A percentile compares a stretch with the other conserved stretches of the same genome.
phyloP scores from a whole-genome alignment of 768 basidiomycete genomes.

The Sarcodon aspratus region DNA sequence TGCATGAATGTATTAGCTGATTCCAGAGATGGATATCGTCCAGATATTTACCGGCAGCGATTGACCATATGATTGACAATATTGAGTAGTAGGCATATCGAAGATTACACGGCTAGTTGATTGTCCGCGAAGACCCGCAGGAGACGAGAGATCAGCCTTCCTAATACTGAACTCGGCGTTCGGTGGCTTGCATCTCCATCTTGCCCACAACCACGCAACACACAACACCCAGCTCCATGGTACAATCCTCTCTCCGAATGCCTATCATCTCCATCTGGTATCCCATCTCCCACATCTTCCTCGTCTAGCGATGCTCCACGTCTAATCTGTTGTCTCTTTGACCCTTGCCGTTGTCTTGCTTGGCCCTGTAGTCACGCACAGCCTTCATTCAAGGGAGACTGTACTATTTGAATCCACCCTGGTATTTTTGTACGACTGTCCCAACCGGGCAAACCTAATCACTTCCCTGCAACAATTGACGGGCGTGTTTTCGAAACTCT shows the following conservation, averaged over 20 bases:
- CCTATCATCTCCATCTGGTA: background rate
- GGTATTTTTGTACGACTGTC: no score
- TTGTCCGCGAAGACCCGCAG: background rate
- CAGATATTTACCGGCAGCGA: conserved; percentile 35
- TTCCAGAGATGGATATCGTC: conserved; percentile 2
- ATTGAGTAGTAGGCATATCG: background rate
- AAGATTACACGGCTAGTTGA: background rate
- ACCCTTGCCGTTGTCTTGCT: no score
- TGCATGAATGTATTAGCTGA: conserved; percentile 5
- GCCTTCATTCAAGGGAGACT: no score
- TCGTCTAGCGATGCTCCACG: no score
- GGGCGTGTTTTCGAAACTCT: no score
- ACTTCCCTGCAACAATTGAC: no score
- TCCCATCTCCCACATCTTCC: no score
- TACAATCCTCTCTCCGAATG: conserved; percentile 2
- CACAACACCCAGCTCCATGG: background rate
- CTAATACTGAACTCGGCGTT: conserved; percentile 1
- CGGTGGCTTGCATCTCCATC: conserved; percentile 1
- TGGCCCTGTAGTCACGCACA: no score
- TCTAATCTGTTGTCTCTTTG: no score
- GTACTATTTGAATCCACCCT: no score
- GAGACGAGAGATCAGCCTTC: background rate
- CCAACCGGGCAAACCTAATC: no score
- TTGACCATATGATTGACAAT: conserved; percentile 35
- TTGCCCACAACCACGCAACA: background rate